phyloP scores from a whole-genome alignment of 129 eudicot genomes.

The Sambucus nigra region DNA sequence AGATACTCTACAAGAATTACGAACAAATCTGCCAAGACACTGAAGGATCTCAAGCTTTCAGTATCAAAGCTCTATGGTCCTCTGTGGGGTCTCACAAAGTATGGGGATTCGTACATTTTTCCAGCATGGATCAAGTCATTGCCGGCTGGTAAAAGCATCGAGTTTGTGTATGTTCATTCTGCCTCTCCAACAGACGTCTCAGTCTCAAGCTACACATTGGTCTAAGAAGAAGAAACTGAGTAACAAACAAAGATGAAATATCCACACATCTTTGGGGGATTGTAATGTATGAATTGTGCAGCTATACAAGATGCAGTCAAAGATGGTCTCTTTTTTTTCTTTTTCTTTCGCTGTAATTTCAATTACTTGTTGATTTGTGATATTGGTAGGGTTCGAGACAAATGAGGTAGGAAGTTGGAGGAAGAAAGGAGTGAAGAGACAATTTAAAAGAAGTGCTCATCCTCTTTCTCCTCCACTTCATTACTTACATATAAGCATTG shows the following conservation, averaged over 20 bases:
- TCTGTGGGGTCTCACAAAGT: conserved; percentile 83
- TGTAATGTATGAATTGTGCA: conserved; percentile 27
- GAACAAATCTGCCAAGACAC: conserved; percentile 67
- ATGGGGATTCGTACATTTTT: conserved; percentile 48
- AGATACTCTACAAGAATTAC: conserved; percentile 66
- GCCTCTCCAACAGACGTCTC: conserved; percentile 61
- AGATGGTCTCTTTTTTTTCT: conserved; percentile 2
- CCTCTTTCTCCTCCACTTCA: conserved; percentile 41
- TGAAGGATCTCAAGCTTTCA: conserved; percentile 54
- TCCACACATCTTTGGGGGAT: background rate
- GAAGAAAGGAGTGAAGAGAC: conserved; percentile 57
- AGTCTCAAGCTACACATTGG: conserved; percentile 60
- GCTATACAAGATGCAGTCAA: conserved; percentile 10
- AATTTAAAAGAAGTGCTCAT: conserved; percentile 36
- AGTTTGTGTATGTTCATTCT: conserved; percentile 78
- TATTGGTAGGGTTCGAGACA: conserved; percentile 15
- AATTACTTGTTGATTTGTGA: conserved; percentile 22
- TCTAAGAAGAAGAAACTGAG: conserved; percentile 22
- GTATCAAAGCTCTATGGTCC: conserved; percentile 81
- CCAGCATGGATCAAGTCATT: conserved; percentile 72
- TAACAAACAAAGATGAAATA: background rate
- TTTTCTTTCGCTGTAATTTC: conserved; percentile 15
- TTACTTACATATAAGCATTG: conserved; percentile 7
- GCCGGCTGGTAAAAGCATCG: conserved; percentile 73
- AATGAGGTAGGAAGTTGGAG: conserved; percentile 19